These are phyloP conservation scores for Erythrophleum fordii DNA, from an alignment of 306 rosid species.

Conservation along the genomic window DNA sequence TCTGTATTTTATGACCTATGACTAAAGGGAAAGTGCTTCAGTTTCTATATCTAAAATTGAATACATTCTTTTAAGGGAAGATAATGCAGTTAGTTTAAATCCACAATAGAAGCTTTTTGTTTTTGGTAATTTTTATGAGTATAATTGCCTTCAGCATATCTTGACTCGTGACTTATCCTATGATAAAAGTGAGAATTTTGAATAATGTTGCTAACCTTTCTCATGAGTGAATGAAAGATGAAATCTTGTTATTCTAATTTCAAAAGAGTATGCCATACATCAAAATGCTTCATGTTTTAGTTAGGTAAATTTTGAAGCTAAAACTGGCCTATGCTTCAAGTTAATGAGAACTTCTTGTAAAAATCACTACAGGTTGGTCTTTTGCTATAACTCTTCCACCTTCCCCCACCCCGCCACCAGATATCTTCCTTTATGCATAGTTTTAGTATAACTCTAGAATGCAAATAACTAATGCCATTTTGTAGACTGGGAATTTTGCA, in stretches of 20 bases:
- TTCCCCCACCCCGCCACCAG: not conserved
- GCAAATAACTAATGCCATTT: conserved; percentile 26
- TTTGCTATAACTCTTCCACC: not conserved
- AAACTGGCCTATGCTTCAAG: not conserved
- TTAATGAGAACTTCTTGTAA: not conserved
- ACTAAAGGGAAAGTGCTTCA: not conserved
- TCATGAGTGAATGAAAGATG: conserved; percentile 17
- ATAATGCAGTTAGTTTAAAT: conserved; percentile 9
- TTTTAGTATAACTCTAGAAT: conserved; percentile 1
- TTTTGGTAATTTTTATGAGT: not conserved
- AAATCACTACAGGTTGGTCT: not conserved
- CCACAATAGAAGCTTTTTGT: not conserved
- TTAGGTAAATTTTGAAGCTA: not conserved
- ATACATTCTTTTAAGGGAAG: conserved; percentile 11
- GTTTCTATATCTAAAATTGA: not conserved
- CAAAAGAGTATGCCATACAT: not conserved
- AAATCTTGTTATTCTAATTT: conserved; percentile 8
- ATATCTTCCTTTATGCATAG: conserved; percentile 9
- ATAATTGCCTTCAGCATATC: not conserved
- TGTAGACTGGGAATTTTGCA: conserved; percentile 7
- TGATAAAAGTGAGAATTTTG: conserved; percentile 8
- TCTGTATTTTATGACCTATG: conserved; percentile 1
- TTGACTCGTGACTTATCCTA: not conserved
- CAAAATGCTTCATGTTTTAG: conserved; percentile 3
- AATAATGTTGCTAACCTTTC: not conserved